These are phyloP conservation scores for Boletus bicolor DNA, from an alignment of 768 basidiomycete genomes.

Conservation along the genomic window DNA sequence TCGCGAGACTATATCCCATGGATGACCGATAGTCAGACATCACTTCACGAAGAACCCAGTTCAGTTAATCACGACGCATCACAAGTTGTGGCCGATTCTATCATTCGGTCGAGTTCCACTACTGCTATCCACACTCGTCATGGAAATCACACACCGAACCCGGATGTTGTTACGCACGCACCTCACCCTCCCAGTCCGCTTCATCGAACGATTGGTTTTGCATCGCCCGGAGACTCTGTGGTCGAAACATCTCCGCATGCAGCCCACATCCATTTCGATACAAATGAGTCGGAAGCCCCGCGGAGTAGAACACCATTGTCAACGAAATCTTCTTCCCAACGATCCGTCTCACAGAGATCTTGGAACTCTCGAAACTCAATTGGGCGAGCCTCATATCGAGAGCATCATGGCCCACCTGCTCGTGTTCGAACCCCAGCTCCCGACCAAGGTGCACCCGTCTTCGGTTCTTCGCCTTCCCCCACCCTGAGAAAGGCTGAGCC, in stretches of 20 bases:
- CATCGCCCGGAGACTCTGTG: background rate
- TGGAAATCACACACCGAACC: background rate
- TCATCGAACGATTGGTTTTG: background rate
- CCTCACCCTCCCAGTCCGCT: background rate
- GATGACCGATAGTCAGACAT: slow-evolving; percentile 9
- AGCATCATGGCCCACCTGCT: slow-evolving; percentile 15
- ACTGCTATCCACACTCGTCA: background rate
- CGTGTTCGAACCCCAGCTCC: slow-evolving; percentile 8
- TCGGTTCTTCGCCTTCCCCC: background rate
- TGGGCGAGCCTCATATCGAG: slow-evolving; percentile 24
- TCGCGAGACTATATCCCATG: slow-evolving; percentile 7
- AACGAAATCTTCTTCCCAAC: slow-evolving; percentile 10
- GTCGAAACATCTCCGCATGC: background rate
- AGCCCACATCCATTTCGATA: background rate
- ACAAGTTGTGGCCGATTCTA: background rate
- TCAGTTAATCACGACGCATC: background rate
- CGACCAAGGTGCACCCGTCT: background rate
- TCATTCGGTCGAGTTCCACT: background rate
- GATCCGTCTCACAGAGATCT: slow-evolving; percentile 16
- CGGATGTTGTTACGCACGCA: background rate
- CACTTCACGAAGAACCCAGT: slow-evolving; percentile 19
- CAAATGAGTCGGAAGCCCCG: background rate
- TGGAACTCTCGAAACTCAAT: slow-evolving; percentile 12
- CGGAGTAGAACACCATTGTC: slow-evolving; percentile 12
- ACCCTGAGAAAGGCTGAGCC: background rate